Percentiles rank a stretch among this genome's conserved stretches.
Conservation (phyloP, 805 yeast species). For the Metschnikowia lachancei region DNA sequence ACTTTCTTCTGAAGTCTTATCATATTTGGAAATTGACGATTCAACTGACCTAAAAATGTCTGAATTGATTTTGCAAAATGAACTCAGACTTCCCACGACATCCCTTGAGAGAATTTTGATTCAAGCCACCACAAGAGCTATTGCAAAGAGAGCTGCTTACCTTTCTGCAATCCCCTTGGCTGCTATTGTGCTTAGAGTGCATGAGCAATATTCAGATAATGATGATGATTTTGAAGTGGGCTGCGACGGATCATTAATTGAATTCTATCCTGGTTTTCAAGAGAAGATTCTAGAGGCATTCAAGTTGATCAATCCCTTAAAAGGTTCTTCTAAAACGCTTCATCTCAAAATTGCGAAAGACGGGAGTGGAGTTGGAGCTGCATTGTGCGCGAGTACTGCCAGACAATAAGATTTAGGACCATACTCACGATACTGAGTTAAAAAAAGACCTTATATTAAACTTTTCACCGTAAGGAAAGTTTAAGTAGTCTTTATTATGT, state of each 20-base stretch:
- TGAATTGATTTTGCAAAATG: conserved; percentile 62
- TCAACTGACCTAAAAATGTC: conserved; percentile 70
- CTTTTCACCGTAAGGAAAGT: too few relatives aligned
- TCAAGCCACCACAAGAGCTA: conserved; percentile 70
- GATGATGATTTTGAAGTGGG: conserved; percentile 82
- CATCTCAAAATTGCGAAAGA: conserved; percentile 84
- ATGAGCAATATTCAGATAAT: conserved; percentile 48
- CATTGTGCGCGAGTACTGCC: conserved; percentile 67
- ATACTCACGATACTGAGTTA: too few relatives aligned
- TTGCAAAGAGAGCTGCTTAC: conserved; percentile 86
- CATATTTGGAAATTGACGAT: conserved; percentile 82
- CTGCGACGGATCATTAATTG: conserved; percentile 92
- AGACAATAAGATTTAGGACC: too few relatives aligned
- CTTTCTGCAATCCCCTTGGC: conserved; percentile 88
- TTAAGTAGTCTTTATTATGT: too few relatives aligned
- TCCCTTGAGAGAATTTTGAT: conserved; percentile 70
- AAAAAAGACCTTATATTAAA: too few relatives aligned
- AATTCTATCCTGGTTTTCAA: conserved; percentile 88
- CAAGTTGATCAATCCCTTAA: conserved; percentile 63
- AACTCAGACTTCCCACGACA: conserved; percentile 67
- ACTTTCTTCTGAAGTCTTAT: conserved; percentile 77
- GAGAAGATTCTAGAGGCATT: conserved; percentile 78
- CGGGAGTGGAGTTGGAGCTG: conserved; percentile 98
- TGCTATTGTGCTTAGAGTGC: conserved; percentile 72
- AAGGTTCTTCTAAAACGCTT: conserved; percentile 70